Conservation (phyloP, 768 basidiomycete species). For the Boletellus sp. region DNA sequence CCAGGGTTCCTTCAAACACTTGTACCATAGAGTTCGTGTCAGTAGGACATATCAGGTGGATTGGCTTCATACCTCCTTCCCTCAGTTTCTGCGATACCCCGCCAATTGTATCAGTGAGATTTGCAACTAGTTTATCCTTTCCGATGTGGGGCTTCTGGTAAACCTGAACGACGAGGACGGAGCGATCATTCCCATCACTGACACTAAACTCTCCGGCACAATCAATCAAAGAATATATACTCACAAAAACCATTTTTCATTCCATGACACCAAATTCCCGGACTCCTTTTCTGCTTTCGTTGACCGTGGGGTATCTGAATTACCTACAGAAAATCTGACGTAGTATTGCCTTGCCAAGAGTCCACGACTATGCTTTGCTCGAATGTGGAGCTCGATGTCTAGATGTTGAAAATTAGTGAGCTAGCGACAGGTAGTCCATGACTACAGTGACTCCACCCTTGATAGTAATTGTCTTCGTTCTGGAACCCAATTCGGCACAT, state of each 20-base stretch:
- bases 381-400: too few species aligned
- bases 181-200: neutral
- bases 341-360: too few species aligned
- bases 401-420: too few species aligned
- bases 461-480: too few species aligned
- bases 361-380: too few species aligned
- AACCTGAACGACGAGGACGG: neutral
- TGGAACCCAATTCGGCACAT: too few species aligned
- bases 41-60: neutral
- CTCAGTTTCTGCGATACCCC: neutral
- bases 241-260: neutral
- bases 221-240: neutral
- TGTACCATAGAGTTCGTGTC: neutral
- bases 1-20: neutral
- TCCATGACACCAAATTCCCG: neutral
- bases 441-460: too few species aligned
- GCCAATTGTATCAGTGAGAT: neutral
- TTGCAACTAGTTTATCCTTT: neutral
- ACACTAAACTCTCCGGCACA: too few species aligned
- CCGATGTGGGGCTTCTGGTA: neutral
- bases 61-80: neutral
- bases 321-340: too few species aligned
- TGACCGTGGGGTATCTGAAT: too few species aligned
- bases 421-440: too few species aligned
- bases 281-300: too few species aligned